A percentile compares a stretch with the other conserved stretches of the same genome.
These are phyloP conservation scores for Fusarium verrucosum DNA, from an alignment of 2,329 filamentous ascomycete genomes.

Conservation along the genomic window DNA sequence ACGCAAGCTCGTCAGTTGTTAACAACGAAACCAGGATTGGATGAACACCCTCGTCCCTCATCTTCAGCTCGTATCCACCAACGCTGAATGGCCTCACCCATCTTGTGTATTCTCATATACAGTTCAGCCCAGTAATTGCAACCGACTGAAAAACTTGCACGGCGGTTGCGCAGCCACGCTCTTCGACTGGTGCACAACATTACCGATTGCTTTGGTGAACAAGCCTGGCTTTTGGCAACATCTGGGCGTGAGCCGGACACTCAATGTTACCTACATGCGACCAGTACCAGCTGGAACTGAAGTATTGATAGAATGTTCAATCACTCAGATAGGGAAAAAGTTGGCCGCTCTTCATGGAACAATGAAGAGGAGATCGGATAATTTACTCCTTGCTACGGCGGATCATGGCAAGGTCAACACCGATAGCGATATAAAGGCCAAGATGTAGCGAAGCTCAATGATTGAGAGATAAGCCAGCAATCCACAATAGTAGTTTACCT, in stretches of 20 bases:
- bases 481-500: not conserved
- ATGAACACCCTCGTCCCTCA: conserved; percentile 54
- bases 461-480: not conserved
- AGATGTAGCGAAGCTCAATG: not conserved
- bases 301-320: conserved; percentile 64
- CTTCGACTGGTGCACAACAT: conserved; percentile 72
- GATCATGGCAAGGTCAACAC: conserved; percentile 73
- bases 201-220: conserved; percentile 65
- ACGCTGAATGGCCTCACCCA: conserved; percentile 49
- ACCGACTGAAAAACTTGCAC: conserved; percentile 65
- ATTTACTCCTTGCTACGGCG: conserved; percentile 63
- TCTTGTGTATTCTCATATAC: conserved; percentile 58
- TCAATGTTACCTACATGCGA: conserved; percentile 73
- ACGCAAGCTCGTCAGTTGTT: not conserved
- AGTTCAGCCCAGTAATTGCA: conserved; percentile 62
- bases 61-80: conserved; percentile 52
- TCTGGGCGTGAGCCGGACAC: conserved; percentile 71
- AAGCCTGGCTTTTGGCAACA: conserved; percentile 68
- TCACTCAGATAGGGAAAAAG: conserved; percentile 65
- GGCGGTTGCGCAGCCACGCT: conserved; percentile 72
- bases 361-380: conserved; percentile 63
- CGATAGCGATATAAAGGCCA: conserved; percentile 55
- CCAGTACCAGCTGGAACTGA: conserved; percentile 64
- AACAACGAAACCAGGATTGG: conserved; percentile 53
- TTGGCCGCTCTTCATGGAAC: conserved; percentile 63